Evolutionary conservation across 192 early-diverging fungal genomes (phyloP), one percentile per base, ranked within the genome.

Genomic region (Coemansia sp.): DNA sequence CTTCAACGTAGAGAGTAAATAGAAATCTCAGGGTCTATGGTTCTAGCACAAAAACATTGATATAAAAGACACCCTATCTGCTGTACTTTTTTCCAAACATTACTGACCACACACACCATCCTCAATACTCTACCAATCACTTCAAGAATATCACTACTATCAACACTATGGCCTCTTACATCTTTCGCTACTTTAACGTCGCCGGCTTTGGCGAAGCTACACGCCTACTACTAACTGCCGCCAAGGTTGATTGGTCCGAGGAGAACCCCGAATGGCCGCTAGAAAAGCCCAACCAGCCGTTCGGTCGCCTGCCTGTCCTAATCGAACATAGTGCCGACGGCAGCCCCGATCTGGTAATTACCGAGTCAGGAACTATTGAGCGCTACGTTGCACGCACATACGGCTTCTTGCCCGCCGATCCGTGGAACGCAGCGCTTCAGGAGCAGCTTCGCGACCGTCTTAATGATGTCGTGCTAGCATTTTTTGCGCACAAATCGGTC

Each of bases 331-430:
- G 41, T 34, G 42, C 40, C 10, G 48, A 77, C 39, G 67, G 67
- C 31, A 68, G 55, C 27, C 59, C 44, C 32, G 70, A 69, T 20
- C 64, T 84, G 46, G 19, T 74, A 8, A 48, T 86, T 5, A 71
- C 75, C 13, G 84, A 88, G 34, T 66, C 79, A 0, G 70, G 69
- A 19, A 76, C 74, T 6, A 88, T 88, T 55, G 84, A 84, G 56
- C 85, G 87, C 40, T 86, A 85, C 62, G 65, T 88, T 7, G 67
- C 84, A 8, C 55, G 65, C 64, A 84, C 78, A 62, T 85, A 84
- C 63, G 82, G 70, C n/a, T 69, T 84, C 31, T 58, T 74, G 38
- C 80, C 81, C 17, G 24, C 31, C 3, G 66, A 68, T 45, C 62
- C 64, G 5, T 64, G 69, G 38, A 68, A 82, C 24, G 72, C 82